Evolutionary conservation across 805 yeast genomes (phyloP).

Genomic region (Zygoascus ofunaensis): DNA sequence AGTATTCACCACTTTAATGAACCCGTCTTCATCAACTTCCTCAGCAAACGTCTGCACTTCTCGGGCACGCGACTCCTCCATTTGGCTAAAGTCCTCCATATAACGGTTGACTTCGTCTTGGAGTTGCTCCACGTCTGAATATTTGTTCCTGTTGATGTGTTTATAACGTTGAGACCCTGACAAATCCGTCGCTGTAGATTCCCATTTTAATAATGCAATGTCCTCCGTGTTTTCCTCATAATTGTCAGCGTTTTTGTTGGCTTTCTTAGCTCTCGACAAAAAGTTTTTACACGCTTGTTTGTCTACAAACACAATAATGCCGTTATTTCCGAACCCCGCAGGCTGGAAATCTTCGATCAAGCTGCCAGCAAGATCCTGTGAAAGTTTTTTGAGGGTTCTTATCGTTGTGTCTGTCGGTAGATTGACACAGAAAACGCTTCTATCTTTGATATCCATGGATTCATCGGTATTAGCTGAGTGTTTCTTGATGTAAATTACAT

Average conservation of each 20-base stretch:
- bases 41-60: constrained; percentile 29
- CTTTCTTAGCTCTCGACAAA: constrained; percentile 48
- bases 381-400: constrained; percentile 44
- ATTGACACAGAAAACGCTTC: constrained; percentile 68
- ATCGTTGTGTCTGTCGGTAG: constrained; percentile 56
- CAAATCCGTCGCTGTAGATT: constrained; percentile 35
- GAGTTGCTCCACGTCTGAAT: constrained; percentile 41
- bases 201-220: constrained; percentile 24
- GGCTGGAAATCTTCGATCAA: constrained; percentile 25
- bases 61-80: constrained; percentile 43
- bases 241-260: constrained; percentile 22
- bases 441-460: constrained; percentile 22
- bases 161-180: constrained; percentile 32
- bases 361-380: constrained; percentile 41
- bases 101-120: constrained; percentile 50
- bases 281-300: constrained; percentile 58
- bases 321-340: constrained; percentile 36
- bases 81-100: constrained; percentile 56
- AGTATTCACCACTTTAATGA: constrained; percentile 80
- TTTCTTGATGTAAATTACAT: constrained; percentile 15
- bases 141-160: constrained; percentile 28
- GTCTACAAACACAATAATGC: constrained; percentile 66
- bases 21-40: constrained; percentile 86
- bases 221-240: too few species aligned
- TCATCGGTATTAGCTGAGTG: constrained; percentile 11